Percentiles rank a stretch among this genome's conserved stretches.
These are phyloP conservation scores for Oxytropis ochrocephala DNA, from an alignment of 306 rosid species.

Conservation along the genomic window DNA sequence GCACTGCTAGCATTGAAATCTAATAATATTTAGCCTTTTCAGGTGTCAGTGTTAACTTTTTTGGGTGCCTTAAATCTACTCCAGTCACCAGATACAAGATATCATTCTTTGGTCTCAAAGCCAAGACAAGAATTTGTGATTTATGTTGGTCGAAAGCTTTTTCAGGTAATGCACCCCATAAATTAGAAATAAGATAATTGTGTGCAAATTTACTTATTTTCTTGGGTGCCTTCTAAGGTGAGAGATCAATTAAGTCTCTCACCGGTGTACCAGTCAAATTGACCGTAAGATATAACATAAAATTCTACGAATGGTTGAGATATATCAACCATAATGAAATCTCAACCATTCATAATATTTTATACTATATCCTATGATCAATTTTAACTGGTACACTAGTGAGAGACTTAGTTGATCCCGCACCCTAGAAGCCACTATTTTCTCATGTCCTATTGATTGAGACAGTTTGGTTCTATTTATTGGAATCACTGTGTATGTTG, in stretches of 20 bases:
- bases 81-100: constrained; percentile 26
- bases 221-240: neutral
- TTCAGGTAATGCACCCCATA: constrained; percentile 40
- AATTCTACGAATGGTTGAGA: no score
- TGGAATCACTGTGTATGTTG: neutral
- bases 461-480: neutral
- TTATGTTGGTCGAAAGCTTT: constrained; percentile 51
- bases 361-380: no score
- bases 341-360: no score
- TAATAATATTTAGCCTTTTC: neutral
- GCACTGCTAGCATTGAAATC: neutral
- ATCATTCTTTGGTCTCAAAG: constrained; percentile 3
- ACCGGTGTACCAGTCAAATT: no score
- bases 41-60: constrained; percentile 54
- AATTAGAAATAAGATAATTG: neutral
- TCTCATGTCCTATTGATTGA: neutral
- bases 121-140: constrained; percentile 42
- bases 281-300: no score
- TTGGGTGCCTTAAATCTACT: constrained; percentile 37
- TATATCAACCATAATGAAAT: no score
- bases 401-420: no score
- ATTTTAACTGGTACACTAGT: no score
- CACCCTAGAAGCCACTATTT: no score
- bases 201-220: neutral
- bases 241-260: no score